Base-by-base conservation (phyloP, 345 rosid species). In the Pistacia integerrima region DNA sequence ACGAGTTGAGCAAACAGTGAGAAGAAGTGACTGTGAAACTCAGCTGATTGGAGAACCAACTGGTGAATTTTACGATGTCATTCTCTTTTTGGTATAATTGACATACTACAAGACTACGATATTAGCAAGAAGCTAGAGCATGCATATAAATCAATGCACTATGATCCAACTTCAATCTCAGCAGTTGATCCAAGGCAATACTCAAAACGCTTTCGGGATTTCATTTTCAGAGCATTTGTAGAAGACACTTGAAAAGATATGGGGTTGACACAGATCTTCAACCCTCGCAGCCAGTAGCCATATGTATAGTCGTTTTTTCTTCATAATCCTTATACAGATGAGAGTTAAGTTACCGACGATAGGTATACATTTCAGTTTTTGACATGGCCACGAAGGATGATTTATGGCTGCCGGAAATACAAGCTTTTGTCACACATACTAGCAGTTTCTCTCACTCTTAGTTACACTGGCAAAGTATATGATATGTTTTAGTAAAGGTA, bases 101-200 rank as follows among this genome's bases (percentile, higher is more conserved):
- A 96, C 89, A 93, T 96, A 77, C 84, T 96, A 22, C 99, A 96
- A 82, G 99, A 96, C 85, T 96, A 96, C 35, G 99, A 96, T 59
- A 96, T 96, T 63, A 94, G 97, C 90, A 96, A 96, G 90, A 96
- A 94, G 87, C 98, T 96, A 63, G 99, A 96, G 87, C 99, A 93
- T 79, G 98, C 97, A 4, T 94, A 92, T 82, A 96, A 96, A 81
- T 94, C 99, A 64, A 92, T 96, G 91, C 98, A 96, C 33, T 89
- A 91, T 69, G 98, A 94, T 81, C 90, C 99, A 0, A 94, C 98
- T 49, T 96, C 99, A 3, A 96, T 96, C 76, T 96, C 99, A 5
- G 99, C 99, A 0, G 99, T 96, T 72, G 97, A 94, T 87, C 99
- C 99, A 22, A 96, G 85, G 84, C 97, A 94, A 60, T 94, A 96